Evolutionary conservation across 805 yeast species (phyloP).

Genomic region (Saccharomycopsis sp.): DNA sequence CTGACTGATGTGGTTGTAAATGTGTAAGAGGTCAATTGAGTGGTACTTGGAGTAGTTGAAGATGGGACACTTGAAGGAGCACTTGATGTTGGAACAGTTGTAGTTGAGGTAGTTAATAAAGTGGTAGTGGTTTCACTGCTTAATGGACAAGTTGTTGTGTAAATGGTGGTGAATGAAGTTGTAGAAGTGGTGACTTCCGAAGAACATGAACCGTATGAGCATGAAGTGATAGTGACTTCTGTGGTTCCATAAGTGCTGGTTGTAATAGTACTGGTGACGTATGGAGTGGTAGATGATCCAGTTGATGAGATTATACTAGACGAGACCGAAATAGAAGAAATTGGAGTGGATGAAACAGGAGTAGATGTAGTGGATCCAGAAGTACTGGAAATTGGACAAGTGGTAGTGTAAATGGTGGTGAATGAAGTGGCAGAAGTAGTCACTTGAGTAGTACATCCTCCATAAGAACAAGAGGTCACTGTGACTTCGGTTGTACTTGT

Average conservation of each 20-base stretch:
- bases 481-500: neutral
- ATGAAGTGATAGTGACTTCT: constrained; percentile 20
- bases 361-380: neutral
- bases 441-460: constrained; percentile 7
- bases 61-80: neutral
- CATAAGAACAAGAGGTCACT: too few species aligned
- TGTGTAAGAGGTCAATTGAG: neutral
- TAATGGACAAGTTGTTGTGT: neutral
- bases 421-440: neutral
- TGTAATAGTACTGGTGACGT: neutral
- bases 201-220: constrained; percentile 15
- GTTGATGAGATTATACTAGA: neutral
- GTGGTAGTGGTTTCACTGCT: constrained; percentile 4
- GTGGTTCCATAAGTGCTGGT: neutral
- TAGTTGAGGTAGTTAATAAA: neutral
- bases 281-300: constrained; percentile 2
- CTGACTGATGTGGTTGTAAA: neutral
- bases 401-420: neutral
- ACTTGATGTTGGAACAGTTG: neutral
- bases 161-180: neutral
- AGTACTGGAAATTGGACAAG: constrained; percentile 9
- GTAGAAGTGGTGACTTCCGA: neutral
- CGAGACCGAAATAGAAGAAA: neutral
- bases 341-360: constrained; percentile 3
- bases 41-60: neutral